A percentile compares a stretch with the other conserved stretches of the same genome.
Evolutionary conservation across 192 early-diverging fungal species (phyloP).

Genomic region (Chytriomyces sp.): DNA sequence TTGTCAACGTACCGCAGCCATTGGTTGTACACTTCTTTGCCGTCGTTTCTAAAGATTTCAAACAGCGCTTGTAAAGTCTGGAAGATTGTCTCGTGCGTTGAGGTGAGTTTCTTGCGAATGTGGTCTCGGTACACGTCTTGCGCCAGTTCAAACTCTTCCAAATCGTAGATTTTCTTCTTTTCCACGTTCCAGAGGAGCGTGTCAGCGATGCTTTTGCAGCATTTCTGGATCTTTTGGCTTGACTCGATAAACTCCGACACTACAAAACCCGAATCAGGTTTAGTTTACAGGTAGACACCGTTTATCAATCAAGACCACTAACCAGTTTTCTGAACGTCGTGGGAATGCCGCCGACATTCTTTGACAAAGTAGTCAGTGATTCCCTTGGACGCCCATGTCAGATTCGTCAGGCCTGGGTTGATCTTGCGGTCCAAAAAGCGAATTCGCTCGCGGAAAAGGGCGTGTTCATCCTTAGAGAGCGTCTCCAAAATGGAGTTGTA

Average conservation of each 20-base stretch:
- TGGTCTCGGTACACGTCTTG: slow-evolving; percentile 50
- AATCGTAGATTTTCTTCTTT: slow-evolving; percentile 65
- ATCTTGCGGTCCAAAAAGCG: slow-evolving; percentile 70
- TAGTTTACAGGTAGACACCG: neutral
- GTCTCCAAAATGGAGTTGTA: slow-evolving; percentile 69
- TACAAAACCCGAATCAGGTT: neutral
- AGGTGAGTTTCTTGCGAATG: slow-evolving; percentile 50
- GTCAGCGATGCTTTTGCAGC: slow-evolving; percentile 58
- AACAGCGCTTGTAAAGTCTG: slow-evolving; percentile 50
- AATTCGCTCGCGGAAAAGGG: slow-evolving; percentile 65
- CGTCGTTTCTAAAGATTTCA: slow-evolving; percentile 63
- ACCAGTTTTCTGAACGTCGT: slow-evolving; percentile 63
- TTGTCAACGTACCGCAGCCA: slow-evolving; percentile 63
- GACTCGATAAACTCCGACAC: slow-evolving; percentile 61
- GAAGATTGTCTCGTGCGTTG: slow-evolving; percentile 52
- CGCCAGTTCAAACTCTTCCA: slow-evolving; percentile 59
- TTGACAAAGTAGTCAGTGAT: slow-evolving; percentile 72
- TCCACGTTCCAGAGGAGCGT: slow-evolving; percentile 65
- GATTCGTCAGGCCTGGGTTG: slow-evolving; percentile 61
- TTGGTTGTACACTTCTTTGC: slow-evolving; percentile 59
- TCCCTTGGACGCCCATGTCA: slow-evolving; percentile 60
- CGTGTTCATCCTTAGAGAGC: slow-evolving; percentile 58
- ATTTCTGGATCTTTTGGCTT: slow-evolving; percentile 50
- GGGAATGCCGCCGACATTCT: slow-evolving; percentile 63
- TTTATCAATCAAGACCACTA: neutral